Base-by-base conservation (phyloP, 345 rosid genomes). In the Bruguiera parviflora region DNA sequence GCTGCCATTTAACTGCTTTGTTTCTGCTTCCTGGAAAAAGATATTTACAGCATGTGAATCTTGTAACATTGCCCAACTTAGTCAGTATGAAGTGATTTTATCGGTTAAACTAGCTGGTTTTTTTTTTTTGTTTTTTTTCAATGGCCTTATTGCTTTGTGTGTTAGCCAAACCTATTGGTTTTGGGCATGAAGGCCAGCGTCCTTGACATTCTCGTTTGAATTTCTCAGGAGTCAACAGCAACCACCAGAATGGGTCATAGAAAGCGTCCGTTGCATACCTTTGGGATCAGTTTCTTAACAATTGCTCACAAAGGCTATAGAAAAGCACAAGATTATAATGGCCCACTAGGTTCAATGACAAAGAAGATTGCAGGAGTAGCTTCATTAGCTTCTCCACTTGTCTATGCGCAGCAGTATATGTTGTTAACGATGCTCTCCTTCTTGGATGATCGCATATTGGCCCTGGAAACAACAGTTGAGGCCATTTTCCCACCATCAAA, bases 251-350 rank as follows among this genome's bases (percentile, higher is more conserved):
- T 72, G 82, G 76, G 63, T 67, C 55, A 68, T 22, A 64, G 87
- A 63, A 81, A 78, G 16, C 86, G 83, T 21, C 97, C 92, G 21
- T 76, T 94, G 79, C 85, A 86, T 61, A 82, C 95, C 1, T 82
- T 84, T 67, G 82, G 79, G 29, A 76, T 68, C 59, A 81, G 80
- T 4, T 63, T 82, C 46, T 55, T 84, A 7, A 71, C 74, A 33
- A 80, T 77, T n/a, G 71, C 72, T 39, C 75, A 68, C 3, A 78
- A 76, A 53, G 75, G 79, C 15, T 88, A 71, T 76, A 64, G 13
- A 57, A 78, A 80, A 65, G 80, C 58, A 20, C 79, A 75, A 46
- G 72, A 78, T 64, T 52, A 70, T 5, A 75, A 75, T n/a, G 86
- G 77, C 32, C 83, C 84, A 0, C 1, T 69, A n/a, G 81, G 80